A percentile compares a stretch with the other conserved stretches of the same genome.
phyloP scores from a whole-genome alignment of 179 eudicot species.

The Drosera spatulata region DNA sequence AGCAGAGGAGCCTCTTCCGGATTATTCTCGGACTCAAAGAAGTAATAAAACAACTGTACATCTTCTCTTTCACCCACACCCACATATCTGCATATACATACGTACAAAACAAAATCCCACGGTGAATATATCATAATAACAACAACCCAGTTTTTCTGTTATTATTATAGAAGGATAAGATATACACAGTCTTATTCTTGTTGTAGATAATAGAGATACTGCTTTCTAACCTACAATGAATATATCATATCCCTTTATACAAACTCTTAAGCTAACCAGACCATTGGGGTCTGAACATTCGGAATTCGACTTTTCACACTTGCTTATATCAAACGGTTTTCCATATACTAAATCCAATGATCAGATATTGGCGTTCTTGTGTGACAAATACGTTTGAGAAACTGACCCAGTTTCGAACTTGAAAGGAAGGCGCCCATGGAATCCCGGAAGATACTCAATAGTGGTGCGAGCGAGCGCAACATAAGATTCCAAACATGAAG shows the following conservation, averaged over 20 bases:
- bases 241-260: neutral
- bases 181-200: too few species aligned
- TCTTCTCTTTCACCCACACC: constrained; percentile 28
- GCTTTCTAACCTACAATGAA: too few species aligned
- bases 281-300: neutral
- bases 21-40: constrained; percentile 28
- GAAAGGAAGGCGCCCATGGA: constrained; percentile 38
- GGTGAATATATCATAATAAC: neutral
- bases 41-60: constrained; percentile 37
- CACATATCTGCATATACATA: constrained; percentile 17
- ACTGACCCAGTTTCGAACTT: constrained; percentile 42
- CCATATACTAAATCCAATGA: too few species aligned
- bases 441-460: constrained; percentile 25
- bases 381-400: too few species aligned
- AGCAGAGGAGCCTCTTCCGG: constrained; percentile 30
- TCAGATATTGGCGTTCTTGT: too few species aligned
- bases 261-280: neutral
- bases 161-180: too few species aligned
- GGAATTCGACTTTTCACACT: too few species aligned
- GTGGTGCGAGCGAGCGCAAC: constrained; percentile 6
- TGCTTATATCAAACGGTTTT: too few species aligned
- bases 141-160: too few species aligned
- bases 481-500: neutral
- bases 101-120: neutral
- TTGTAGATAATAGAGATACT: too few species aligned